phyloP scores from a whole-genome alignment of 148 eudicot species.

The Vaccinium darrowii region DNA sequence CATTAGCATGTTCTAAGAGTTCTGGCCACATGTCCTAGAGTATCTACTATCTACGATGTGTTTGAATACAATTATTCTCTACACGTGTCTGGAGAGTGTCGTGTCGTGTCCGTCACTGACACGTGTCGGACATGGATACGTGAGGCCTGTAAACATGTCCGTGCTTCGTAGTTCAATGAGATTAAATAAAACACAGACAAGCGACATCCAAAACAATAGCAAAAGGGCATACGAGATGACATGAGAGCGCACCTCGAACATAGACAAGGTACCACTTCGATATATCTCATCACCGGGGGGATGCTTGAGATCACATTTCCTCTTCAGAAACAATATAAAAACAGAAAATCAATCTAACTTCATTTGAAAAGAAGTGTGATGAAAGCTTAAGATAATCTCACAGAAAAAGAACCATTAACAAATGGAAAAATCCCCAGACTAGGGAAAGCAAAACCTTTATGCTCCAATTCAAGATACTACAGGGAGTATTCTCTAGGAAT shows the following conservation, averaged over 20 bases:
- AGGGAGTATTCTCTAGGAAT: neutral
- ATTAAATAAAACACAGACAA: neutral
- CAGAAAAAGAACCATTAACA: neutral
- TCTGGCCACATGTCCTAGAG: too few species aligned
- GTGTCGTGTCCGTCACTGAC: too few species aligned
- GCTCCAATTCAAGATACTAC: neutral
- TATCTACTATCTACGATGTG: too few species aligned
- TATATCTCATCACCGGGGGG: conserved; percentile 99
- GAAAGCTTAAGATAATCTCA: neutral
- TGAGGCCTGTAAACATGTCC: too few species aligned
- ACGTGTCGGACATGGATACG: too few species aligned
- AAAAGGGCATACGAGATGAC: neutral
- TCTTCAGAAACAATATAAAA: conserved; percentile 41
- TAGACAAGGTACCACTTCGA: conserved; percentile 88
- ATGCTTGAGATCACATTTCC: conserved; percentile 96
- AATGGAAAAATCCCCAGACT: neutral
- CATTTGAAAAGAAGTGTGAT: neutral
- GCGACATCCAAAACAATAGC: neutral
- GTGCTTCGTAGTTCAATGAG: neutral
- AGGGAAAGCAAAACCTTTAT: conserved; percentile 1
- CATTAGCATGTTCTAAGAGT: too few species aligned
- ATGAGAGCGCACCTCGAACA: conserved; percentile 78
- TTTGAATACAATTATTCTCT: too few species aligned
- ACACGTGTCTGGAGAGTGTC: too few species aligned
- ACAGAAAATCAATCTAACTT: neutral